phyloP scores from a whole-genome alignment of 2,329 filamentous ascomycete genomes.

The Herpomyces periplanetae region DNA sequence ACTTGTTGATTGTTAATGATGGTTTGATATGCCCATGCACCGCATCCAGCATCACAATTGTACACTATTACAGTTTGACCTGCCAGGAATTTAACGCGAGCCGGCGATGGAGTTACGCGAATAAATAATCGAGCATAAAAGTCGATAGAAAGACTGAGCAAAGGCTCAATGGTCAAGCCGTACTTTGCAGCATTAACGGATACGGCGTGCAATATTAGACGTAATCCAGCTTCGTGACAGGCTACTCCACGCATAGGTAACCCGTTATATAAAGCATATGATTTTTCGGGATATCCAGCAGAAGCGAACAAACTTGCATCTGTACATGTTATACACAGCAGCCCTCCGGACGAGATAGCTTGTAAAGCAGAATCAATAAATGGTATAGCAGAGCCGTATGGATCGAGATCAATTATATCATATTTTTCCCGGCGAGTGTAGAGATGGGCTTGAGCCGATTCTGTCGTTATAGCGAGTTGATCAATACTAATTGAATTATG shows the following conservation, averaged over 20 bases:
- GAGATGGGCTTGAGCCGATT: conserved; percentile 71
- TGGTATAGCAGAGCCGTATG: conserved; percentile 64
- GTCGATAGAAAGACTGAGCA: conserved; percentile 73
- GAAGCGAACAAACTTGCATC: conserved; percentile 86
- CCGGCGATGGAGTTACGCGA: conserved; percentile 33
- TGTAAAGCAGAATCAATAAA: conserved; percentile 77
- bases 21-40: conserved; percentile 53
- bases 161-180: conserved; percentile 51
- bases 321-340: conserved; percentile 81
- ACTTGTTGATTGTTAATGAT: conserved; percentile 37
- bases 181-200: conserved; percentile 45
- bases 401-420: conserved; percentile 82
- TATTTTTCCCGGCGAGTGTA: conserved; percentile 27
- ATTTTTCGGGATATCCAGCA: conserved; percentile 70
- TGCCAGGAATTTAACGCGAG: conserved; percentile 55
- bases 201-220: conserved; percentile 46
- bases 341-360: conserved; percentile 44
- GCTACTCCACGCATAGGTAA: conserved; percentile 44
- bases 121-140: conserved; percentile 79
- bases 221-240: conserved; percentile 58
- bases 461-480: conserved; percentile 28
- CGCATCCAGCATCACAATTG: conserved; percentile 59
- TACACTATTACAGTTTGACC: conserved; percentile 78
- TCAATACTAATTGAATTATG: conserved; percentile 38
- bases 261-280: conserved; percentile 71